Evolutionary conservation across 2,329 filamentous ascomycete species (phyloP), one percentile per base, ranked within the genome.

Genomic region (Colletotrichum coccodes): DNA sequence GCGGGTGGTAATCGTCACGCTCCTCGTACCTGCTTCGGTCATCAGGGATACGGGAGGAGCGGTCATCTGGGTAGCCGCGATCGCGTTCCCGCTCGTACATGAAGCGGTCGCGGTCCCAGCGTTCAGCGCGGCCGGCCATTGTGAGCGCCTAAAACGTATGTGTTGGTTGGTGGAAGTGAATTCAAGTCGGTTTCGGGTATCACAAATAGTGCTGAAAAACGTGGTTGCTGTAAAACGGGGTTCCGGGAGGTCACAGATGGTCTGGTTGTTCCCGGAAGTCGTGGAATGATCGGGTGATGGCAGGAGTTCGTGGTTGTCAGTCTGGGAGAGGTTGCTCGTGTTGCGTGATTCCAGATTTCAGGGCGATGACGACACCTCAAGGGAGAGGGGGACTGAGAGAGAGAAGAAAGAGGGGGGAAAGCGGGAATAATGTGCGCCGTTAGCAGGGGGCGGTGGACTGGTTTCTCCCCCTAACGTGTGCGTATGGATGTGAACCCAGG

Each of bases 41-140:
- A 68, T 87, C 85, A 66, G 83, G 84, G 57, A 82, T 80, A n/a
- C 59, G 72, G 28, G 50, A n/a, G 59, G 36, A 16, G 34, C 81
- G 81, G 61, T 89, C 87, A 70, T 86, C 84, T 69, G 84, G 81
- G 75, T 86, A 89, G 49, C 47, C 40, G 60, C 89, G 83, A 66
- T 82, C 80, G 49, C 69, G 63, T 64, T 85, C 83, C 28, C 76
- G 76, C 74, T 85, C 83, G 61, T 76, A 75, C 40, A 76, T 71
- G 73, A 86, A 84, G 71, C 87, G 87, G 71, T 88, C 87, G 53
- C 82, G 83, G 73, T 90, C 87, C 87, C 86, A 90, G 73, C 84
- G 80, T 71, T 80, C 81, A 58, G 76, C 74, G 68, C 80, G 80
- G 68, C 79, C 79, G 40, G 70, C 71, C 71, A 72, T 72, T 61